These are phyloP conservation scores for Proliferodiscus dingleyae DNA, from an alignment of 2,329 filamentous ascomycete species.

Conservation along the genomic window DNA sequence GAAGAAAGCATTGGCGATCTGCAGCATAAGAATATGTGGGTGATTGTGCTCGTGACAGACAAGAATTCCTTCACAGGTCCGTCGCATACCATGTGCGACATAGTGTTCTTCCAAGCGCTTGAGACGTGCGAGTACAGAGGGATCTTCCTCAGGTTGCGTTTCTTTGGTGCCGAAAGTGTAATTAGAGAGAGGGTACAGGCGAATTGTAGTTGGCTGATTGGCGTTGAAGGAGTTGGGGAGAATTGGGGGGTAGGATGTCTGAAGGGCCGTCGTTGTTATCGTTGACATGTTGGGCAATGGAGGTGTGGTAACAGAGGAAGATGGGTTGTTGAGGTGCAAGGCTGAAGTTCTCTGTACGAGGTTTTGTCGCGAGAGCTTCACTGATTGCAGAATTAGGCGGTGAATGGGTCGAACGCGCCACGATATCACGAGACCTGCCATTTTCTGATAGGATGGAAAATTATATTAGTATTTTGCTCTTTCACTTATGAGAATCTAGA, in stretches of 20 bases:
- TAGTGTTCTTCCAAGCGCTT: slow-evolving; percentile 97
- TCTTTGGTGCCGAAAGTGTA: slow-evolving; percentile 99
- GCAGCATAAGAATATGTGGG: slow-evolving; percentile 96
- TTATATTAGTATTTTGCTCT: no score
- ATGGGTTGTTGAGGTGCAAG: slow-evolving; percentile 4
- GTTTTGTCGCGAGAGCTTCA: not conserved
- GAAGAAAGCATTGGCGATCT: slow-evolving; percentile 99
- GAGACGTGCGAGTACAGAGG: slow-evolving; percentile 85
- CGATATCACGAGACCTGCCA: not conserved
- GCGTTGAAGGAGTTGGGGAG: slow-evolving; percentile 80
- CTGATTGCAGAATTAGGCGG: not conserved
- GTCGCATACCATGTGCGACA: slow-evolving; percentile 84
- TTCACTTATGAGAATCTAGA: no score
- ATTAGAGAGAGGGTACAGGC: slow-evolving; percentile 91
- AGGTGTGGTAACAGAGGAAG: slow-evolving; percentile 5
- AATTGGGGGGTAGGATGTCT: slow-evolving; percentile 73
- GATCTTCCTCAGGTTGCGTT: slow-evolving; percentile 95
- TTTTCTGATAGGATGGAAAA: not conserved
- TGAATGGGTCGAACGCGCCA: not conserved
- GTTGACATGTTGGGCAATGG: slow-evolving; percentile 63
- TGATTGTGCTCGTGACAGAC: slow-evolving; percentile 99
- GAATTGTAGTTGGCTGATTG: slow-evolving; percentile 85
- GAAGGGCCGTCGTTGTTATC: slow-evolving; percentile 68
- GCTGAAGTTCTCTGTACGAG: slow-evolving; percentile 3
- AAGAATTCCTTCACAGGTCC: slow-evolving; percentile 93